phyloP scores from a whole-genome alignment of 345 rosid genomes.

The Brassica napus region DNA sequence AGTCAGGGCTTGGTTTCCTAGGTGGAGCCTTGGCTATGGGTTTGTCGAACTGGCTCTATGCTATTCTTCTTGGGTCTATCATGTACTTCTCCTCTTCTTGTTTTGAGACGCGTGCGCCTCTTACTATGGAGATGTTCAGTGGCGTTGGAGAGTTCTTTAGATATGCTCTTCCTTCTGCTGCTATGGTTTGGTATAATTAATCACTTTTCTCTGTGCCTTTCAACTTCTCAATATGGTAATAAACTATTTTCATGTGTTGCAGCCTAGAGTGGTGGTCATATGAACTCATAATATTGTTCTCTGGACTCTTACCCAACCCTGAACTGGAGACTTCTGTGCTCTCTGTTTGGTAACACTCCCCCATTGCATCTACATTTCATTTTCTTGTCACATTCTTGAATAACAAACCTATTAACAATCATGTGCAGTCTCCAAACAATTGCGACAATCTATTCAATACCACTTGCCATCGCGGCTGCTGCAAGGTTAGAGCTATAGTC shows the following conservation, averaged over 20 bases:
- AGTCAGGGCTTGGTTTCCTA: conserved; percentile 45
- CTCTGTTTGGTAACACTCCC: conserved; percentile 58
- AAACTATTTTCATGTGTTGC: conserved; percentile 4
- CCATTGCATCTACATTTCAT: conserved; percentile 8
- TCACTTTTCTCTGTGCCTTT: background rate
- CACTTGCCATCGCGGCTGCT: conserved; percentile 60
- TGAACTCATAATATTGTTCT: conserved; percentile 70
- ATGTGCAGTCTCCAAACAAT: conserved; percentile 56
- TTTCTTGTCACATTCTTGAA: background rate
- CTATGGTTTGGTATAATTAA: conserved; percentile 61
- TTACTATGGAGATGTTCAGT: conserved; percentile 50
- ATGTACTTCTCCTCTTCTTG: conserved; percentile 53
- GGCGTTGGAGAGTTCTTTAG: conserved; percentile 58
- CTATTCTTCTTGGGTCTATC: conserved; percentile 47
- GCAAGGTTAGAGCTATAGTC: conserved; percentile 49
- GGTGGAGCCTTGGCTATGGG: conserved; percentile 63
- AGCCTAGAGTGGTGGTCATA: conserved; percentile 98
- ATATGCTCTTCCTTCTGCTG: conserved; percentile 68
- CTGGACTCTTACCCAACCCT: conserved; percentile 80
- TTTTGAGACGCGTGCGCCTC: conserved; percentile 44
- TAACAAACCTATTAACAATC: background rate
- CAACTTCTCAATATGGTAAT: background rate
- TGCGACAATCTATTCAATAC: conserved; percentile 49
- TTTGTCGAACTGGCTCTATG: conserved; percentile 59
- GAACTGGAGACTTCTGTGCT: conserved; percentile 85